These are phyloP conservation scores for Hericium erinaceus DNA, from an alignment of 768 basidiomycete genomes.

Conservation along the genomic window DNA sequence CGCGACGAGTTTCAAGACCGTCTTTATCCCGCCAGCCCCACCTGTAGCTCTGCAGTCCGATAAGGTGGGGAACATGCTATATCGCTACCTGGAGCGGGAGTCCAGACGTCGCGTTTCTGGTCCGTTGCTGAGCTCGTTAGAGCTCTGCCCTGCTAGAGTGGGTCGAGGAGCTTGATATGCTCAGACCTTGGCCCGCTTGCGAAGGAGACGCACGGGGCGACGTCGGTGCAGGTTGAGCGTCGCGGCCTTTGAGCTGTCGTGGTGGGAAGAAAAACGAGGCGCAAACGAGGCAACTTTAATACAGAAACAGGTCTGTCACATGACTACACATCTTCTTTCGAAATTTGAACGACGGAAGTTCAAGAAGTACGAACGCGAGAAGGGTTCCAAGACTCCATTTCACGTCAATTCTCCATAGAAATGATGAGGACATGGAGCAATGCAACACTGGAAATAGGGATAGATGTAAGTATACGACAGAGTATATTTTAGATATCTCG, in stretches of 20 bases:
- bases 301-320: too few relatives aligned
- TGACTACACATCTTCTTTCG: too few relatives aligned
- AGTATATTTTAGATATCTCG: too few relatives aligned
- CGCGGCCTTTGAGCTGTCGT: slow-evolving; percentile 9
- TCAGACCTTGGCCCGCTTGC: slow-evolving; percentile 28
- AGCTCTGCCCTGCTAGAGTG: slow-evolving; percentile 22
- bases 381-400: too few relatives aligned
- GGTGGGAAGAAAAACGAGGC: neutral
- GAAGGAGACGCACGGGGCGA: slow-evolving; percentile 5
- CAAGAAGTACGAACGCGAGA: too few relatives aligned
- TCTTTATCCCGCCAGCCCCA: neutral
- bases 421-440: too few relatives aligned
- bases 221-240: slow-evolving; percentile 12
- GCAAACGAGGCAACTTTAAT: neutral
- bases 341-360: too few relatives aligned
- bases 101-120: slow-evolving; percentile 16
- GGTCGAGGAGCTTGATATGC: slow-evolving; percentile 18
- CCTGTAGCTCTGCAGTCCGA: too few relatives aligned
- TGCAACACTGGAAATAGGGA: too few relatives aligned
- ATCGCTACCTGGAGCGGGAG: neutral
- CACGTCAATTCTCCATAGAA: too few relatives aligned
- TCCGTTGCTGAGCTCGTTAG: slow-evolving; percentile 20
- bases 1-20: neutral
- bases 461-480: too few relatives aligned
- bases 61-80: too few relatives aligned